Evolutionary conservation across 345 rosid species (phyloP).

Genomic region (Rhizophora apiculata): DNA sequence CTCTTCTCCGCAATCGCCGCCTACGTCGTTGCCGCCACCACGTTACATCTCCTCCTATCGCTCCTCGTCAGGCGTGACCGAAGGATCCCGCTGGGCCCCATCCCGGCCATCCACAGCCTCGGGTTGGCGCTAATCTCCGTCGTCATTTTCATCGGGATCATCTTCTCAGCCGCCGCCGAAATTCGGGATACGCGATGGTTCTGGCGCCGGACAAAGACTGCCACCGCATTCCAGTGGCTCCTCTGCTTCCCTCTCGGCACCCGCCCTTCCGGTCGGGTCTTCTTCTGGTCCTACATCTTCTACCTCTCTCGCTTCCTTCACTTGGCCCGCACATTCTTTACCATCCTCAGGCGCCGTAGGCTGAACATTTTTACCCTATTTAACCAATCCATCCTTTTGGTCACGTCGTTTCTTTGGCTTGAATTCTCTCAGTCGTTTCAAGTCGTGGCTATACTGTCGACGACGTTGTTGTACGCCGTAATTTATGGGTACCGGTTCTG

Average conservation of each 20-base stretch:
- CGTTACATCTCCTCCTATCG: slow-evolving; percentile 19
- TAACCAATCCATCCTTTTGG: slow-evolving; percentile 51
- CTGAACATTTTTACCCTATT: slow-evolving; percentile 56
- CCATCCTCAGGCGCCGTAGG: slow-evolving; percentile 49
- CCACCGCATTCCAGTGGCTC: slow-evolving; percentile 53
- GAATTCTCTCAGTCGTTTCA: slow-evolving; percentile 90
- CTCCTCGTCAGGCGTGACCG: slow-evolving; percentile 21
- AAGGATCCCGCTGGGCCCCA: slow-evolving; percentile 19
- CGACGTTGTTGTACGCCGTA: slow-evolving; percentile 61
- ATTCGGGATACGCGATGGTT: slow-evolving; percentile 29
- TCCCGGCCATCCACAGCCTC: slow-evolving; percentile 27
- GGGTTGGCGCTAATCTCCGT: slow-evolving; percentile 6
- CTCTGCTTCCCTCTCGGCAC: slow-evolving; percentile 92
- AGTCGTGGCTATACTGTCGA: slow-evolving; percentile 61
- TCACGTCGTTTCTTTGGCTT: slow-evolving; percentile 77
- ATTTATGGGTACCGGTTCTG: slow-evolving; percentile 55
- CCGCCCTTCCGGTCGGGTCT: slow-evolving; percentile 85
- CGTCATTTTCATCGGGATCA: slow-evolving; percentile 20
- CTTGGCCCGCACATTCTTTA: slow-evolving; percentile 58
- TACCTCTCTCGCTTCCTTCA: slow-evolving; percentile 82
- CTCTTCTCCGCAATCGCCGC: slow-evolving; percentile 53
- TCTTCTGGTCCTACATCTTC: slow-evolving; percentile 90
- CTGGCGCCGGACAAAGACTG: slow-evolving; percentile 19
- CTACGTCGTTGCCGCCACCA: slow-evolving; percentile 38
- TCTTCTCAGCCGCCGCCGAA: slow-evolving; percentile 20